A percentile compares a stretch with the other conserved stretches of the same genome.
Evolutionary conservation across 805 yeast genomes (phyloP).

Genomic region (Candida lessepsii): DNA sequence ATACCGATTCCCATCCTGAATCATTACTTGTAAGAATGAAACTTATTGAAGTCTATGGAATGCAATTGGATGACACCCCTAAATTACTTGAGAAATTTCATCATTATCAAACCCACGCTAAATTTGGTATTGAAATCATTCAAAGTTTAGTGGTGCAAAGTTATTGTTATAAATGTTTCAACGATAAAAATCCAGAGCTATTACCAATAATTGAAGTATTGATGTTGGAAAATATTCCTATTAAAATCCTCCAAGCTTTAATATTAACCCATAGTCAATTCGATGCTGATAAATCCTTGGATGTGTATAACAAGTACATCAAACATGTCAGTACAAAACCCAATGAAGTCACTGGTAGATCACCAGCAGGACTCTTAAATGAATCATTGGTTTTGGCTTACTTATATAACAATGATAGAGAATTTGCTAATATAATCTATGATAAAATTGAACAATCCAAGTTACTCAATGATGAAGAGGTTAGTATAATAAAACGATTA

Average conservation of each 20-base stretch:
- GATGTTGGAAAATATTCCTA: slow-evolving; percentile 25
- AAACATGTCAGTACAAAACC: slow-evolving; percentile 29
- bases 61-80: slow-evolving; percentile 28
- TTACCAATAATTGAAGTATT: slow-evolving; percentile 40
- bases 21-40: slow-evolving; percentile 31
- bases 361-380: slow-evolving; percentile 44
- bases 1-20: slow-evolving; percentile 25
- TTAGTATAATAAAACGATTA: slow-evolving; percentile 38
- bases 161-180: slow-evolving; percentile 40
- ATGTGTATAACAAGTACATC: slow-evolving; percentile 47
- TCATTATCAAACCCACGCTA: slow-evolving; percentile 36
- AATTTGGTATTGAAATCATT: slow-evolving; percentile 39
- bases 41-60: slow-evolving; percentile 32
- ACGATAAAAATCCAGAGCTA: slow-evolving; percentile 24
- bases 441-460: slow-evolving; percentile 11
- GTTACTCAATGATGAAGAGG: slow-evolving; percentile 31
- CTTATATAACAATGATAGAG: slow-evolving; percentile 48
- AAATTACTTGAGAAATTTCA: slow-evolving; percentile 38
- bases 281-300: slow-evolving; percentile 39
- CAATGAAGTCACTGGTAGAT: slow-evolving; percentile 28
- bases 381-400: slow-evolving; percentile 47
- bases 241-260: slow-evolving; percentile 36
- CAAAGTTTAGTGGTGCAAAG: slow-evolving; percentile 42
- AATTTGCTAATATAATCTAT: slow-evolving; percentile 40
- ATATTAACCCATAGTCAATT: slow-evolving; percentile 43